Evolutionary conservation across 371 early-diverging fungal species (phyloP).

Genomic region (Mucor racemosus): DNA sequence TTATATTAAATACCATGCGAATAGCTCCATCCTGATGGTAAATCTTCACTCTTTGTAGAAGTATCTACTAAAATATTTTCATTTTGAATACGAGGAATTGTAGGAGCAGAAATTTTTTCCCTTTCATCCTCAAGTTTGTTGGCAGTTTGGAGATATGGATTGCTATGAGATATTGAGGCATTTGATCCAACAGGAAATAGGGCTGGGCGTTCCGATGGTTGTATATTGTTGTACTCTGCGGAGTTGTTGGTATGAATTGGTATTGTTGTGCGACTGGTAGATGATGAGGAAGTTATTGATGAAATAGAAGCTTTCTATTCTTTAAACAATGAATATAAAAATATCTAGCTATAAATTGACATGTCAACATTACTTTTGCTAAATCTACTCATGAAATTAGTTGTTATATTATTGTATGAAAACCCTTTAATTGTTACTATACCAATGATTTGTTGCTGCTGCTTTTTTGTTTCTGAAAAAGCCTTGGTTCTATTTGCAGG

Average conservation of each 20-base stretch:
- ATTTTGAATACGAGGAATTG: constrained; percentile 3
- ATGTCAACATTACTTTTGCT: not conserved
- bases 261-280: not conserved
- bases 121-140: not conserved
- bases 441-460: not conserved
- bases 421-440: not conserved
- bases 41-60: constrained; percentile 15
- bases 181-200: not conserved
- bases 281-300: not conserved
- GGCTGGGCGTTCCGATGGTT: not conserved
- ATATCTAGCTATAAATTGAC: not conserved
- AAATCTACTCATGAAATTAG: not conserved
- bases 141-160: constrained; percentile 9
- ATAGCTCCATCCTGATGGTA: constrained; percentile 20
- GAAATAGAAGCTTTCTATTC: not conserved
- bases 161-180: not conserved
- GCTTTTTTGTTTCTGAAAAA: not conserved
- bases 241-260: not conserved
- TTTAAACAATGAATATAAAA: not conserved
- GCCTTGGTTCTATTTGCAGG: constrained; percentile 47
- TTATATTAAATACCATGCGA: not conserved
- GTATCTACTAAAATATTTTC: constrained; percentile 13
- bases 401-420: not conserved
- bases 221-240: not conserved
- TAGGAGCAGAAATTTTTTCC: not conserved